phyloP scores from a whole-genome alignment of 1,284 basidiomycete genomes.

The Fomes fomentarius region DNA sequence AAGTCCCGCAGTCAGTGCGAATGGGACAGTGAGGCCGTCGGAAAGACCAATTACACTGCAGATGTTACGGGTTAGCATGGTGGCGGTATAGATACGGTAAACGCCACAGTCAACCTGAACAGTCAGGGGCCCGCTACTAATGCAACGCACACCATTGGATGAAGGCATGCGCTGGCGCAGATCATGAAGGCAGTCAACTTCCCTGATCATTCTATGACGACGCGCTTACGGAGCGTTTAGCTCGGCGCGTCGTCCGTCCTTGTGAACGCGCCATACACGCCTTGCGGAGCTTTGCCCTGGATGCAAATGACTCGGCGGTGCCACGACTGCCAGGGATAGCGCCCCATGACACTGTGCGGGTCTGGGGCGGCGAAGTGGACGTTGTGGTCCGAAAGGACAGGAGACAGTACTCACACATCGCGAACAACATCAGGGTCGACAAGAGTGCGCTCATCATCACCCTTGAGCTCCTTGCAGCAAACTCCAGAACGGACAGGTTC shows the following conservation, averaged over 20 bases:
- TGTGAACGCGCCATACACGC: too few relatives aligned
- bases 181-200: not conserved
- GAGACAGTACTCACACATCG: constrained; percentile 63
- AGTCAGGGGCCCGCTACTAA: not conserved
- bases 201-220: not conserved
- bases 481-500: constrained; percentile 57
- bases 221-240: not conserved
- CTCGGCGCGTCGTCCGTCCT: too few relatives aligned
- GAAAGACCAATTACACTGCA: constrained; percentile 91
- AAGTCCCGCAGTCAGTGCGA: constrained; percentile 88
- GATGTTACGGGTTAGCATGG: constrained; percentile 8
- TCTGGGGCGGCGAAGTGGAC: too few relatives aligned
- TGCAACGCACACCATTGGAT: constrained; percentile 3
- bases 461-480: constrained; percentile 84
- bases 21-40: constrained; percentile 95
- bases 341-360: too few relatives aligned
- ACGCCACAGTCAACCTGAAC: not conserved
- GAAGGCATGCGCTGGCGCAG: not conserved
- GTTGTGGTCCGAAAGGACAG: not conserved
- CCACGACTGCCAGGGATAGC: too few relatives aligned
- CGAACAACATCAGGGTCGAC: constrained; percentile 86
- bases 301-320: too few relatives aligned
- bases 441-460: constrained; percentile 75
- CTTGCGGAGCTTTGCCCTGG: too few relatives aligned
- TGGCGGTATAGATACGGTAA: not conserved